Percentiles rank a stretch among this genome's conserved stretches.
Conservation (phyloP, 352 stramenopile species). For the Phytophthora multivora region DNA sequence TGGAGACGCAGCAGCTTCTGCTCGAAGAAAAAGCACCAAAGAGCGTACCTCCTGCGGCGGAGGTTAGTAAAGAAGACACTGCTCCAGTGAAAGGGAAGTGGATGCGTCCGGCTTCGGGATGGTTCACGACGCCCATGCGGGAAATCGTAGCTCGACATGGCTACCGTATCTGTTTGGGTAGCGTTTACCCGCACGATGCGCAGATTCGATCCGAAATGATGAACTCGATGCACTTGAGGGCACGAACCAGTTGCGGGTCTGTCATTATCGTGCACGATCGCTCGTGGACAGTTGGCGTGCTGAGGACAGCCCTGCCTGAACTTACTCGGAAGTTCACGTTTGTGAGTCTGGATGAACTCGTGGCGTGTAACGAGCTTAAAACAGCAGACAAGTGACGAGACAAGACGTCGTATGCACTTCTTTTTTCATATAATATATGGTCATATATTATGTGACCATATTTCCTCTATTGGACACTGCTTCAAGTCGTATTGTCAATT, state of each 20-base stretch:
- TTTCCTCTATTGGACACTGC: no score
- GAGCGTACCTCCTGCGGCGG: background rate
- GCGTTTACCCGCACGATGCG: constrained; percentile 87
- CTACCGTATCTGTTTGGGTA: constrained; percentile 87
- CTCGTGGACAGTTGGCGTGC: constrained; percentile 76
- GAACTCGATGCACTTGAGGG: constrained; percentile 65
- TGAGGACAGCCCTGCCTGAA: constrained; percentile 58
- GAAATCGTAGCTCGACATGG: constrained; percentile 71
- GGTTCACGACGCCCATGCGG: constrained; percentile 85
- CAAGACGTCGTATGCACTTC: no score
- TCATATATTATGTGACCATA: no score
- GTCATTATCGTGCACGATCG: constrained; percentile 89
- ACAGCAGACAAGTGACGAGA: constrained; percentile 23
- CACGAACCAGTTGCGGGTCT: constrained; percentile 64
- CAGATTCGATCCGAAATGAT: constrained; percentile 77
- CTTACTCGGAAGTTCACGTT: constrained; percentile 64
- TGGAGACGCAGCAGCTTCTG: constrained; percentile 27
- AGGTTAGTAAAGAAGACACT: background rate
- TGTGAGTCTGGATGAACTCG: constrained; percentile 72
- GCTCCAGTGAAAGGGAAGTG: constrained; percentile 42
- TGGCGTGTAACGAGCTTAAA: constrained; percentile 26
- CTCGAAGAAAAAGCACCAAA: constrained; percentile 22
- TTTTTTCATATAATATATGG: no score
- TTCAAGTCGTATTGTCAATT: no score
- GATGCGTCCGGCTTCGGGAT: constrained; percentile 82